Base-by-base conservation (phyloP, 2,329 filamentous ascomycete genomes). In the Aspergillus novoparasiticus region DNA sequence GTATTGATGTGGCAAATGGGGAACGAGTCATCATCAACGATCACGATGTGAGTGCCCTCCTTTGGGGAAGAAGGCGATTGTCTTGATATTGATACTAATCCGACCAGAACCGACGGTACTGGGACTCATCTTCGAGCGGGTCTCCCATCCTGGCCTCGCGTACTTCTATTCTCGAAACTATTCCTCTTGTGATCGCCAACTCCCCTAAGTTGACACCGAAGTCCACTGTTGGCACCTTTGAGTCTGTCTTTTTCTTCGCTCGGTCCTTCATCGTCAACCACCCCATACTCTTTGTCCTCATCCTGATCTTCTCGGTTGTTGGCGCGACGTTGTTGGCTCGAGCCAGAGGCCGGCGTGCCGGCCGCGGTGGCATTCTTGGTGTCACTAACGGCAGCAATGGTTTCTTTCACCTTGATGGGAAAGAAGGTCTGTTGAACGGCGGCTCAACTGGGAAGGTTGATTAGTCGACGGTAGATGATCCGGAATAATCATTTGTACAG, bases 1-100 rank as follows among this genome's bases (percentile, higher is more conserved):
- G 94, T 60, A 90, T 98, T 69, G 91, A 96, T 71, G 89, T 95
- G 36, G 84, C 83, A 65, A 89, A 95, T 66, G 94, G 94, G 55
- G 95, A 98, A 78, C 88, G 92, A 66, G 92, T 99, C 60, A 90
- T 99, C 63, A 95, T 99, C 80, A 97, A 97, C 70, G 95, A 99
- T 72, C 92, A 98, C 83, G 93, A 96, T 78, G 93, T 96, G 83
- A 90, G 92, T 84, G 28, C 14, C 23, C 21, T 45, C 56, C 28
- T 14, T 3, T 4, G 51, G 10, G 8, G 32, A 41, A 19, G 46
- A 50, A 50, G n/a, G 4, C 16, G 2, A n/a, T 46, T 12, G 1
- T 21, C 32, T 23, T 21, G 55, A 9, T 55, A 57, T 58, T 60
- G 21, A 58, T 58, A 57, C 63, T 65, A 66, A 72, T 78, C 84